Base-by-base conservation (phyloP, 2,329 filamentous ascomycete species). In the Colletotrichum sp. region DNA sequence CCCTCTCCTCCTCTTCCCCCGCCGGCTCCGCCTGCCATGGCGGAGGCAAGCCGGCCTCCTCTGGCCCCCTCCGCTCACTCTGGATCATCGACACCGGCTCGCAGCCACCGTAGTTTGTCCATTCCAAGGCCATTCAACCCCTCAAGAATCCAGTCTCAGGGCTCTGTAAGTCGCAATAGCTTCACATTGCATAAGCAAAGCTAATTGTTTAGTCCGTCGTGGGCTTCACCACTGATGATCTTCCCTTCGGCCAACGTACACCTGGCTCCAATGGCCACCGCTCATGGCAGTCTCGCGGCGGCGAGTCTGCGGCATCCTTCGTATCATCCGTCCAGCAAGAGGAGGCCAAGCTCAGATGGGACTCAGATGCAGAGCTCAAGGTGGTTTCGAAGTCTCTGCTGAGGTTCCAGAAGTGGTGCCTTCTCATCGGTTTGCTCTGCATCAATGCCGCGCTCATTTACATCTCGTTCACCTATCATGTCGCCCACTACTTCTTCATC, bases 401-500 rank as follows among this genome's bases (percentile, higher is more conserved):
- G 0, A 79, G 80, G 4, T 78, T 86, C 10, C 85, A 86, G 32
- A 86, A 86, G 79, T 86, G 83, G 82, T 80, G 82, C 21, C 81
- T 86, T 39, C 85, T 86, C 36, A 72, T 81, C 16, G 85, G 85
- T 1, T 79, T 86, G 10, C 74, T 79, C 39, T 68, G 80, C 3
- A 78, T 86, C 77, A 86, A 86, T 66, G 84, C 78, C 4, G 78
- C 72, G 2, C 81, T 86, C 49, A 86, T 86, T 73, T 86, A 82
- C 26, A 78, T 86, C 8, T 82, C 84, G 2, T 80, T 82, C 76
- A 81, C 78, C 60, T 87, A 84, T 60, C 85, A 84, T 78, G 82
- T 88, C 71, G 81, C 84, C 18, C 86, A 86, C 77, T 86, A 87
- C 77, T 84, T 87, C 69, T 85, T 88, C 68, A 85, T 89, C 21